Conservation (phyloP, 2,329 filamentous ascomycete genomes). For the Corinectria fuckeliana region DNA sequence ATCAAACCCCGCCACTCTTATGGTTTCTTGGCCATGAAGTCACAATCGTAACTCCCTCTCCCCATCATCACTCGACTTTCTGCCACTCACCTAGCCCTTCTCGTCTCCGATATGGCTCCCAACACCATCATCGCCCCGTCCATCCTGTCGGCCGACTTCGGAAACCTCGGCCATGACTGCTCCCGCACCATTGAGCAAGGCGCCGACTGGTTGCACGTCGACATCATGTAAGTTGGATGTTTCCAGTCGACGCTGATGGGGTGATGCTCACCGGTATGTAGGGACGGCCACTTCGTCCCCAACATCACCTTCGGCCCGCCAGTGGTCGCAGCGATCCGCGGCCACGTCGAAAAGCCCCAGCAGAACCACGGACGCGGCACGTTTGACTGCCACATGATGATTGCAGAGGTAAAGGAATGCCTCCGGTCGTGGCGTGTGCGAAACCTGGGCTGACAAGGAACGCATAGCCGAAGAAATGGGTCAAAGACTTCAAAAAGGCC, state of each 20-base stretch:
- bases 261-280: constrained; percentile 42
- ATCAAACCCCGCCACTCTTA: constrained; percentile 25
- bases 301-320: constrained; percentile 98
- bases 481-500: constrained; percentile 90
- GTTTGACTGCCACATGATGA: constrained; percentile 99
- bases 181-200: constrained; percentile 83
- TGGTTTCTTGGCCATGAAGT: constrained; percentile 15
- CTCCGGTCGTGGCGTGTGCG: background rate
- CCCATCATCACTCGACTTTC: constrained; percentile 24
- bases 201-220: constrained; percentile 92
- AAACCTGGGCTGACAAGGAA: constrained; percentile 19
- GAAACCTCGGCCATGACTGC: constrained; percentile 84
- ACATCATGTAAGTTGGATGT: constrained; percentile 72
- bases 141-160: constrained; percentile 98
- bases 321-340: constrained; percentile 91
- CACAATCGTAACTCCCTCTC: constrained; percentile 22
- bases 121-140: constrained; percentile 95
- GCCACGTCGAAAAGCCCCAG: constrained; percentile 79
- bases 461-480: constrained; percentile 92
- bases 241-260: background rate
- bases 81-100: background rate
- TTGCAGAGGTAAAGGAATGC: constrained; percentile 80
- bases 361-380: constrained; percentile 80
- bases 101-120: constrained; percentile 73
- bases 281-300: constrained; percentile 98